Evolutionary conservation across 2,329 filamentous ascomycete genomes (phyloP).

Genomic region (Aurifilum marmelostoma): DNA sequence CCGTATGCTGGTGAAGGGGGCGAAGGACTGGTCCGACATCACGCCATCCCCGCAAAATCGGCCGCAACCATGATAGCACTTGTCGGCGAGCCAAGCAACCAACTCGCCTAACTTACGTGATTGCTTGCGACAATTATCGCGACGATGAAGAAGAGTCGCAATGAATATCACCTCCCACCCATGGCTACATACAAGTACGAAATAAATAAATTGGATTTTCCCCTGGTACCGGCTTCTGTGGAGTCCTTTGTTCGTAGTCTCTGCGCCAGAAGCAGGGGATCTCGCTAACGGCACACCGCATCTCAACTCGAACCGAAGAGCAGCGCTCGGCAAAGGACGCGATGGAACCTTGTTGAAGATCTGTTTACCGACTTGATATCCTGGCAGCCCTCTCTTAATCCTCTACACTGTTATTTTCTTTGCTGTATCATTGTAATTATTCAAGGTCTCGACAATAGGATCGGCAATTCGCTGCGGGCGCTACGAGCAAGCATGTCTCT

Average conservation of each 20-base stretch:
- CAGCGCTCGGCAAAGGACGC: background rate
- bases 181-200: background rate
- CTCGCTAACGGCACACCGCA: conserved; percentile 5
- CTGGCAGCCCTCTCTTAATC: background rate
- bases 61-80: conserved; percentile 4
- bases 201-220: background rate
- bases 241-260: background rate
- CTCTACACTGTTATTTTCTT: background rate
- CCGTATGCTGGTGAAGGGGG: background rate
- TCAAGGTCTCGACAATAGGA: background rate
- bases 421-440: background rate
- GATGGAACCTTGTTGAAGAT: conserved; percentile 7
- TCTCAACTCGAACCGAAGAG: background rate
- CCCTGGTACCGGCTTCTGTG: background rate
- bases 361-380: background rate
- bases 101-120: background rate
- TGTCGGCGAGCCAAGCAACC: background rate
- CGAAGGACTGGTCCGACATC: background rate
- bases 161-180: background rate
- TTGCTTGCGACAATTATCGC: conserved; percentile 1
- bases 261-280: background rate
- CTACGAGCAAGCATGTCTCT: background rate
- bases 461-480: background rate
- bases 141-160: background rate
- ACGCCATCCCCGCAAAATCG: conserved; percentile 8